Conservation (phyloP, 2,329 filamentous ascomycete species). For the Cadophora sp. region DNA sequence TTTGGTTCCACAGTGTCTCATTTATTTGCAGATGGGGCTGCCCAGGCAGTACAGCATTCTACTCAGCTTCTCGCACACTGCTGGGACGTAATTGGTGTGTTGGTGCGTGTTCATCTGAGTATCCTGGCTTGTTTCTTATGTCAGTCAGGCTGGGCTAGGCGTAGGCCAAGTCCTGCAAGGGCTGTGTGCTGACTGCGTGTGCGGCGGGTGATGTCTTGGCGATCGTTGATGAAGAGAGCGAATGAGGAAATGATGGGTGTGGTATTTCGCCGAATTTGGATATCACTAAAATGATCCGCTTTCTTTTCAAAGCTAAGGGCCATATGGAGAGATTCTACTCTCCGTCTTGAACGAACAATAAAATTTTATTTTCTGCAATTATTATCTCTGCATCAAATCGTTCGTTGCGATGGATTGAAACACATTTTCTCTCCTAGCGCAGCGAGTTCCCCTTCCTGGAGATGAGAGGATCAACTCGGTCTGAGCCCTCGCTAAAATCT, state of each 20-base stretch:
- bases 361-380: too few species aligned
- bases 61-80: slow-evolving; percentile 1
- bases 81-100: background rate
- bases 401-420: too few species aligned
- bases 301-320: too few species aligned
- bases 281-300: too few species aligned
- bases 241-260: background rate
- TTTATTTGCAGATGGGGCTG: background rate
- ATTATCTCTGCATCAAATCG: too few species aligned
- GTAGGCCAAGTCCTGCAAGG: background rate
- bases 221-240: background rate
- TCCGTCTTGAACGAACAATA: too few species aligned
- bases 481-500: slow-evolving; percentile 9
- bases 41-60: background rate
- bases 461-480: background rate
- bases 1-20: background rate
- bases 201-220: background rate
- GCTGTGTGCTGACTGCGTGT: background rate
- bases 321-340: too few species aligned
- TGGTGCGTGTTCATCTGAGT: background rate
- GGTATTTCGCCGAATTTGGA: background rate
- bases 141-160: slow-evolving; percentile 6
- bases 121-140: slow-evolving; percentile 2
- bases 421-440: background rate
- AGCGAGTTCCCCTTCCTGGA: background rate